Evolutionary conservation across 306 rosid species (phyloP).

Genomic region (Clitoria ternatea): DNA sequence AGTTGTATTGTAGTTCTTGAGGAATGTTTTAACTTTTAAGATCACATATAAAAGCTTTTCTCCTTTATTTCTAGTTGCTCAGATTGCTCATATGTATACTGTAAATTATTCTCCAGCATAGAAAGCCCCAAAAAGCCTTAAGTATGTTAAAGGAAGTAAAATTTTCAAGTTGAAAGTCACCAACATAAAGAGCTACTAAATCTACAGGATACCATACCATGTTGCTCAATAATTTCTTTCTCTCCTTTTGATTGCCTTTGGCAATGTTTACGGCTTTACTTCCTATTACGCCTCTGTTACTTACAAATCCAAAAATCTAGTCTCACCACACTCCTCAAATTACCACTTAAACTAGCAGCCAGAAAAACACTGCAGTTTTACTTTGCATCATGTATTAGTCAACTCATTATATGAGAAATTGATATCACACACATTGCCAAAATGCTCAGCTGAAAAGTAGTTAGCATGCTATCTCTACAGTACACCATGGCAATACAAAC

Average conservation of each 20-base stretch:
- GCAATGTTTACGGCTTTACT: neutral
- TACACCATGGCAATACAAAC: neutral
- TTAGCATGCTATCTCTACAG: slow-evolving; percentile 3
- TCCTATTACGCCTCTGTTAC: neutral
- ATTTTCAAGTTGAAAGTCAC: slow-evolving; percentile 9
- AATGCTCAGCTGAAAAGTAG: neutral
- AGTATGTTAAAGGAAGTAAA: neutral
- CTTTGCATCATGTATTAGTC: no score
- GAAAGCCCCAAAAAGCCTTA: neutral
- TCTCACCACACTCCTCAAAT: neutral
- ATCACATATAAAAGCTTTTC: neutral
- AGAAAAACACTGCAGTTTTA: no score
- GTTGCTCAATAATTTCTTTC: neutral
- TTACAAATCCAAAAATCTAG: neutral
- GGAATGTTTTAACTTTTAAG: no score
- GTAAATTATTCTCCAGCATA: neutral
- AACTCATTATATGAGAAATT: no score
- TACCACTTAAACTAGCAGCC: no score
- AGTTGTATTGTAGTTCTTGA: no score
- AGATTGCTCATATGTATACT: neutral
- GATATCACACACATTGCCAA: neutral
- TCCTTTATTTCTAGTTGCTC: neutral
- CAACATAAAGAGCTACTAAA: neutral
- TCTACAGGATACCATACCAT: neutral
- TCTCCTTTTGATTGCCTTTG: neutral